Base-by-base conservation (phyloP, 163 green algal species). In the Chloroidium sp. region DNA sequence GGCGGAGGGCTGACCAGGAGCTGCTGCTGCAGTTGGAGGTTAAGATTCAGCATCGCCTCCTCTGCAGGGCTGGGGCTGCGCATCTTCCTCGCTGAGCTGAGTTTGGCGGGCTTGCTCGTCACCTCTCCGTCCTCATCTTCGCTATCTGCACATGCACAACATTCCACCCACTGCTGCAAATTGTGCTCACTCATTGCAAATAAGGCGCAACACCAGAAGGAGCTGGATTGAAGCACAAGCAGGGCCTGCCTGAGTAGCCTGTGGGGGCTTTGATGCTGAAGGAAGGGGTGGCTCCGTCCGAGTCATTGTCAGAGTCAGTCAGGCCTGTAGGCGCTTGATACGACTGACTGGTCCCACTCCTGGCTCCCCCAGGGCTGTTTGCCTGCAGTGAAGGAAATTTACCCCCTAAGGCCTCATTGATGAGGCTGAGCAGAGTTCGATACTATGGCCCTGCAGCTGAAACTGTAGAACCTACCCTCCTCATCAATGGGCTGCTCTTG, bases 41-140 rank as follows among this genome's bases (percentile, higher is more conserved):
- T 10, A 6, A 72, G 64, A 6, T 72, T 6, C 64, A 10, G 6
- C 8, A 72, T 72, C 64, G 8, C 6, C 74, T 13, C 8, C 57
- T 4, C 74, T 78, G 74, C 57, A 3, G 36, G 36, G 3, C 74
- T 62, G 2, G 8, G 74, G 3, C 36, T 3, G 3, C 2, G 36
- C 74, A 62, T 12, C 36, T 12, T 59, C 6, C 8, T n/a, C 57
- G 2, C 2, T 13, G 4, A 13, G 57, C 36, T 62, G 3, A 3
- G 2, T 4, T 4, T 3, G 13, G 76, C 2, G 2, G 68, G 59
- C 78, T 10, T 59, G 78, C 78, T 81, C 58, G 69, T 59, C 1
- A 81, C 78, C 69, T 81, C 78, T 4, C 61, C 78, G 2, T 76
- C 78, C 10, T 81, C 77, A 36, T 75, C 77, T n/a, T 76, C 77